Conservation (phyloP, 2,329 filamentous ascomycete species). For the Fusarium graminum region DNA sequence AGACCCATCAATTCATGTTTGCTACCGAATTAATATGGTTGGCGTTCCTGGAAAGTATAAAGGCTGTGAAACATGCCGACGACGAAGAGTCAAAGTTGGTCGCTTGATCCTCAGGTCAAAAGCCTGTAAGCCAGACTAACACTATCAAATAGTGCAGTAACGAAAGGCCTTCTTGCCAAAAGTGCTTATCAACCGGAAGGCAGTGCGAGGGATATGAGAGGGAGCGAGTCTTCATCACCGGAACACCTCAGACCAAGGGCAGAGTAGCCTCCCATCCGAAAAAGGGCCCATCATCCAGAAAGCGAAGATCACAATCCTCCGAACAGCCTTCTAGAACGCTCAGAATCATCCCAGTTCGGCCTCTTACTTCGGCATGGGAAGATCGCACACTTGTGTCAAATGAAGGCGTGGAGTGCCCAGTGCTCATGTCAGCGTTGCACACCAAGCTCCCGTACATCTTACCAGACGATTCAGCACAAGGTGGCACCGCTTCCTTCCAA, state of each 20-base stretch:
- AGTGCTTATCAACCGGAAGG: conserved; percentile 69
- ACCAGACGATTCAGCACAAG: conserved; percentile 44
- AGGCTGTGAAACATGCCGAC: conserved; percentile 72
- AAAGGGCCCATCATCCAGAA: conserved; percentile 54
- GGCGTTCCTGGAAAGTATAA: conserved; percentile 74
- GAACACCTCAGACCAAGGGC: conserved; percentile 66
- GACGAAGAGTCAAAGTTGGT: conserved; percentile 69
- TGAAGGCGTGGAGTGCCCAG: conserved; percentile 53
- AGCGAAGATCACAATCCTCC: conserved; percentile 46
- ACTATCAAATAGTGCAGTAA: conserved; percentile 68
- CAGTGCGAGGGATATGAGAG: conserved; percentile 73
- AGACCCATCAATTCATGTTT: conserved; percentile 8
- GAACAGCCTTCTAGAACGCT: conserved; percentile 42
- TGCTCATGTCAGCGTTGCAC: conserved; percentile 62
- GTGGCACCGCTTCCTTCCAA: conserved; percentile 49
- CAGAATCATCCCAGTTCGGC: conserved; percentile 55
- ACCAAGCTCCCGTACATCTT: conserved; percentile 56
- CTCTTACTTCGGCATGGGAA: conserved; percentile 65
- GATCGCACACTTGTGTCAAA: conserved; percentile 59
- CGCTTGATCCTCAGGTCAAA: neutral
- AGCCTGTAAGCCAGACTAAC: conserved; percentile 12
- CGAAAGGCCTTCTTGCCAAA: conserved; percentile 69
- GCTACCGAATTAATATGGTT: conserved; percentile 61
- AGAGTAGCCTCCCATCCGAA: conserved; percentile 70
- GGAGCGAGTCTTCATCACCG: conserved; percentile 73